phyloP scores from a whole-genome alignment of 441 rosid genomes.

The Erodium trifolium region DNA sequence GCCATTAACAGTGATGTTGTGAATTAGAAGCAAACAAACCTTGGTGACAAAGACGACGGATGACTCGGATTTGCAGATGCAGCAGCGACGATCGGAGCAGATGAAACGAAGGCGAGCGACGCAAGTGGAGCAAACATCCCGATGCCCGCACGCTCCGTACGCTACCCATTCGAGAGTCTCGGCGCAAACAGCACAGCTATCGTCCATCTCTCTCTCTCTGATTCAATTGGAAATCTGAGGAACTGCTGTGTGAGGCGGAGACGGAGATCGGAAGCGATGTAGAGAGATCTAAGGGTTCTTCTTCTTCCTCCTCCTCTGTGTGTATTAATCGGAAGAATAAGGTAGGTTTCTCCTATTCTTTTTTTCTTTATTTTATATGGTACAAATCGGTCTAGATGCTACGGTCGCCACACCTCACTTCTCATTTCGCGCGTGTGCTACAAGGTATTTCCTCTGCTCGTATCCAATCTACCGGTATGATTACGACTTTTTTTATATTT shows the following conservation, averaged over 20 bases:
- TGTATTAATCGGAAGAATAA: no score
- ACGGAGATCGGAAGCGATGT: neutral
- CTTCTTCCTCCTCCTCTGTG: neutral
- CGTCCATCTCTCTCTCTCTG: conserved; percentile 42
- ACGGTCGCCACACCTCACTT: no score
- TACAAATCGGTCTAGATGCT: no score
- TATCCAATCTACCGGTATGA: no score
- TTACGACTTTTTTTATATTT: no score
- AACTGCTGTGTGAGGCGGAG: neutral
- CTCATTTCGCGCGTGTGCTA: no score
- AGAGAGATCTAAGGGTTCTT: neutral
- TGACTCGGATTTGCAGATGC: conserved; percentile 82
- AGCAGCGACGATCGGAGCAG: conserved; percentile 71
- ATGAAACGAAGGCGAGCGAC: conserved; percentile 89
- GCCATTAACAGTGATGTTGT: no score
- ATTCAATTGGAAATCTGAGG: neutral
- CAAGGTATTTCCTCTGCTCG: no score
- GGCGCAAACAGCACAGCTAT: conserved; percentile 92
- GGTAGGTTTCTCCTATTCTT: no score
- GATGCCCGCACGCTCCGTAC: conserved; percentile 84
- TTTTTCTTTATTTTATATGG: no score
- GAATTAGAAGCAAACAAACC: conserved; percentile 26
- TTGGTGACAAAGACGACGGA: conserved; percentile 65
- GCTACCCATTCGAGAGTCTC: conserved; percentile 92
- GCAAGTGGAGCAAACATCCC: conserved; percentile 92